phyloP scores from a whole-genome alignment of 257 asterid species.

The Fraxinus americana region DNA sequence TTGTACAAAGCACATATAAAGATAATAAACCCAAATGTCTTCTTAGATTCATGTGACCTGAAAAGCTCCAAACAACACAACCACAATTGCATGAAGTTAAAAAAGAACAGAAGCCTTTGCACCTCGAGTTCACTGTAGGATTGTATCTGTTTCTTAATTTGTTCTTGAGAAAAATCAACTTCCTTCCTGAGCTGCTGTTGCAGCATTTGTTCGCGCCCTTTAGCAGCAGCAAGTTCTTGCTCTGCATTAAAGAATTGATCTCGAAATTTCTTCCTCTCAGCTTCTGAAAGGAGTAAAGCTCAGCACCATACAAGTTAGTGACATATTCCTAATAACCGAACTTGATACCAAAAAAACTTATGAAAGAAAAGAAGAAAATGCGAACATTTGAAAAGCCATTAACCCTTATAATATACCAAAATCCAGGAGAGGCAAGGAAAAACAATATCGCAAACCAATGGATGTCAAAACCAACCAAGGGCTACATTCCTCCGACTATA shows the following conservation, averaged over 20 bases:
- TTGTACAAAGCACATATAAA: constrained; percentile 7
- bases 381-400: background rate
- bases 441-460: constrained; percentile 2
- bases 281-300: constrained; percentile 51
- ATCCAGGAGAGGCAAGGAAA: constrained; percentile 12
- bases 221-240: constrained; percentile 97
- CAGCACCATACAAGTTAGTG: constrained; percentile 24
- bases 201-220: constrained; percentile 71
- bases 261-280: constrained; percentile 72
- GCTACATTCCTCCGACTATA: background rate
- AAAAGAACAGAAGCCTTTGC: constrained; percentile 16
- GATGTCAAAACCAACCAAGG: background rate
- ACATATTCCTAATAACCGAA: constrained; percentile 12
- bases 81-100: constrained; percentile 2
- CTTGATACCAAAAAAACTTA: constrained; percentile 12
- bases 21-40: constrained; percentile 16
- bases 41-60: constrained; percentile 1
- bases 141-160: constrained; percentile 71
- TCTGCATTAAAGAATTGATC: constrained; percentile 67
- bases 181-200: constrained; percentile 81
- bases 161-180: constrained; percentile 75
- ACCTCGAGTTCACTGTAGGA: constrained; percentile 89
- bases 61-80: constrained; percentile 9
- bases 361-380: constrained; percentile 10
- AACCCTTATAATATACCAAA: constrained; percentile 6